Evolutionary conservation across 2,329 filamentous ascomycete genomes (phyloP).

Genomic region (Xylariaceae sp.): DNA sequence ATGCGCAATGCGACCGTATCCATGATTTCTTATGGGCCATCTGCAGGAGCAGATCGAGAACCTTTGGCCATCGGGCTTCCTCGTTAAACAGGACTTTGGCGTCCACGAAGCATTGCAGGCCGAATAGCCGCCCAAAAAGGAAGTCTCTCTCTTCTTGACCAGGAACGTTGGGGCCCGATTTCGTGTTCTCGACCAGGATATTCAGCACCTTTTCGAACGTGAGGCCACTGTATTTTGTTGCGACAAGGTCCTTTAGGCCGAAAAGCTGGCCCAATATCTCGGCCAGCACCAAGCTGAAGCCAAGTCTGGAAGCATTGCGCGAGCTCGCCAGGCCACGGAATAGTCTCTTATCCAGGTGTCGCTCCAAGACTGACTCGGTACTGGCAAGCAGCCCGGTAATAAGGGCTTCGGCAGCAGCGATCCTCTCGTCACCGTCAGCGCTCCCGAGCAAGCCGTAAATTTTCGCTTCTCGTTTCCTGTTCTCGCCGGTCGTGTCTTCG

Average conservation of each 20-base stretch:
- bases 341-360: conserved; percentile 59
- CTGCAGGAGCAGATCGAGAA: conserved; percentile 67
- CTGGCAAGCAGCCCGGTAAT: conserved; percentile 46
- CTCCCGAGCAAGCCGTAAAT: conserved; percentile 57
- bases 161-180: conserved; percentile 43
- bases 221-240: conserved; percentile 42
- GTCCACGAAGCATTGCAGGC: conserved; percentile 76
- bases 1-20: conserved; percentile 82
- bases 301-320: conserved; percentile 78
- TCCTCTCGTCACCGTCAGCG: conserved; percentile 47
- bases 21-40: conserved; percentile 77
- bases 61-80: conserved; percentile 51
- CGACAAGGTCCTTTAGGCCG: conserved; percentile 37
- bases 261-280: conserved; percentile 71
- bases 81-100: conserved; percentile 63
- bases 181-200: conserved; percentile 48
- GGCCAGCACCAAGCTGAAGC: conserved; percentile 82
- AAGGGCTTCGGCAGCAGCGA: conserved; percentile 51
- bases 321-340: conserved; percentile 86
- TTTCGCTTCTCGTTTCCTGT: conserved; percentile 49
- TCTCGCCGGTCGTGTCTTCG: conserved; percentile 42
- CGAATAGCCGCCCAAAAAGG: conserved; percentile 79
- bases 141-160: conserved; percentile 79
- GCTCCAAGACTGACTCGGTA: conserved; percentile 45
- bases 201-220: conserved; percentile 49